Evolutionary conservation across 257 asterid genomes (phyloP).

Genomic region (Echites panduratus): DNA sequence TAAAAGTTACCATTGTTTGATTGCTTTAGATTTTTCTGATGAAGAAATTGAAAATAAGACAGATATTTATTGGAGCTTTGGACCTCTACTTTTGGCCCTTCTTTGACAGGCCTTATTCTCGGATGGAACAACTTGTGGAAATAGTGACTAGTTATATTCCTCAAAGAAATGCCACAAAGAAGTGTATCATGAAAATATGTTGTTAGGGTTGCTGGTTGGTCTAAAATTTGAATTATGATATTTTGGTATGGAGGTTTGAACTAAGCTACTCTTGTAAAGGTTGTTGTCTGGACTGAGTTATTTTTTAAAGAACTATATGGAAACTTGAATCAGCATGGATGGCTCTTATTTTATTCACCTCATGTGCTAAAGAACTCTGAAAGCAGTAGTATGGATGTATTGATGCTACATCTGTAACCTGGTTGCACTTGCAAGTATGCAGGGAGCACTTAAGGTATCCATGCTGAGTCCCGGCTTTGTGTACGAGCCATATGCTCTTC

Average conservation of each 20-base stretch:
- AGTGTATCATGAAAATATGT: background rate
- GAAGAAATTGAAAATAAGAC: background rate
- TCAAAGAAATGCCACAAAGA: background rate
- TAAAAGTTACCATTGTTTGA: background rate
- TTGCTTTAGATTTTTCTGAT: background rate
- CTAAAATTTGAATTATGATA: background rate
- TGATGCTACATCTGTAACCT: constrained; percentile 9
- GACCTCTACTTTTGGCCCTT: background rate
- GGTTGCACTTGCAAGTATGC: constrained; percentile 25
- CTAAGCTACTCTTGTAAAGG: background rate
- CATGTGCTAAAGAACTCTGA: constrained; percentile 2
- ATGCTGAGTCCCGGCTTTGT: constrained; percentile 76
- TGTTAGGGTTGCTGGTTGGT: background rate
- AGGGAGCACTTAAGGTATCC: constrained; percentile 60
- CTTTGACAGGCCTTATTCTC: background rate
- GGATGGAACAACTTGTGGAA: background rate
- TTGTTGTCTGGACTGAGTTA: background rate
- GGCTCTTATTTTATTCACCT: background rate
- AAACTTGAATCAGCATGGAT: background rate
- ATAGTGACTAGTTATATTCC: background rate
- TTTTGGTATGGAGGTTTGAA: background rate
- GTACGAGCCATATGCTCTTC: constrained; percentile 71
- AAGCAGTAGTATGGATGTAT: background rate
- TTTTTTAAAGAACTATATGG: background rate
- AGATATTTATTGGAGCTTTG: background rate